Conservation (phyloP, 305 asterid species). For the Rubia occidens region DNA sequence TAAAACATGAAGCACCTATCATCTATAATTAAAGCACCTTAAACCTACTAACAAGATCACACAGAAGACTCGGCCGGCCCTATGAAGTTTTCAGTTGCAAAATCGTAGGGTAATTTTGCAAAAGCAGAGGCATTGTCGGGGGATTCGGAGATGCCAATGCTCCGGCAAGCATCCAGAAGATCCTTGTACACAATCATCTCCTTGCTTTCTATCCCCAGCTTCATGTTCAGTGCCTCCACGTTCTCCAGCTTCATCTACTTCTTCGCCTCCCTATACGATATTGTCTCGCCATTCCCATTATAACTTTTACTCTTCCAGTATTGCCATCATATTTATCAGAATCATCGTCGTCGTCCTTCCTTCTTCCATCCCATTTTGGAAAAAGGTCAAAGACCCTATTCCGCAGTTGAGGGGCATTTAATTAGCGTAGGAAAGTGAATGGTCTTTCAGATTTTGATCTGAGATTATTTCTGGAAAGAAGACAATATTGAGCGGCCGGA, state of each 20-base stretch:
- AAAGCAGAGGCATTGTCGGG: slow-evolving; percentile 61
- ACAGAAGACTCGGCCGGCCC: too few species aligned
- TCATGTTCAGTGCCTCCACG: slow-evolving; percentile 67
- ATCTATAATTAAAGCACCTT: too few species aligned
- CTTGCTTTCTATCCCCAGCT: slow-evolving; percentile 60
- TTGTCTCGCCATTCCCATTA: slow-evolving; percentile 23
- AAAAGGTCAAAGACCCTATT: background rate
- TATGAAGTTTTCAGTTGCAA: too few species aligned
- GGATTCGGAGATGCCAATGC: slow-evolving; percentile 63
- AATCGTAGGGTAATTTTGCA: slow-evolving; percentile 19
- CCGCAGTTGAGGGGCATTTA: slow-evolving; percentile 24
- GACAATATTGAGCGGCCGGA: too few species aligned
- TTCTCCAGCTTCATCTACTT: slow-evolving; percentile 86
- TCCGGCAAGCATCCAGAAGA: slow-evolving; percentile 60
- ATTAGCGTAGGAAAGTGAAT: too few species aligned
- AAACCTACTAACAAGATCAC: too few species aligned
- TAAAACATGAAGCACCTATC: too few species aligned
- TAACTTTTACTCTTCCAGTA: background rate
- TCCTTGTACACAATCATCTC: slow-evolving; percentile 67
- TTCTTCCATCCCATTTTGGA: slow-evolving; percentile 2
- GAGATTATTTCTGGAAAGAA: too few species aligned
- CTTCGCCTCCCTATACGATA: slow-evolving; percentile 76
- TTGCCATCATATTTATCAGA: too few species aligned
- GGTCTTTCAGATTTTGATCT: too few species aligned
- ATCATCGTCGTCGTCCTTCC: slow-evolving; percentile 18